These are phyloP conservation scores for Colletotrichum orbiculare DNA, from an alignment of 2,329 filamentous ascomycete species.

Conservation along the genomic window DNA sequence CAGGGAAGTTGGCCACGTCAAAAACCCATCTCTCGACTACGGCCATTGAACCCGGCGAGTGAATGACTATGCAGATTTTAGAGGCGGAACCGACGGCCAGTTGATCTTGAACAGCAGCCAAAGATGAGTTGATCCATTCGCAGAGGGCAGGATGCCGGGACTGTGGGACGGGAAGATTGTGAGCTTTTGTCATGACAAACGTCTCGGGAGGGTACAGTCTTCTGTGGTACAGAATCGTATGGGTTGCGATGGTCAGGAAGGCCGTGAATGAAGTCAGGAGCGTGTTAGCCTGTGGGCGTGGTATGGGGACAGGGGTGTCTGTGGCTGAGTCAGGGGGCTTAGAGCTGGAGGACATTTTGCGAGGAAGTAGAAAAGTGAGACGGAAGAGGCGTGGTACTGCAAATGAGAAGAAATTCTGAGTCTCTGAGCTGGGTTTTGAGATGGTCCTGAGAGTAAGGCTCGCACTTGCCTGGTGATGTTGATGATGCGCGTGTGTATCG, in stretches of 20 bases:
- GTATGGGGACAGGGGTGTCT: constrained; percentile 41
- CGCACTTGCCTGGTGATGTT: too few relatives aligned
- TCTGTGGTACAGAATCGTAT: constrained; percentile 88
- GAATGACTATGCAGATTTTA: constrained; percentile 61
- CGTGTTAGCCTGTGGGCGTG: constrained; percentile 57
- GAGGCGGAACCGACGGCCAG: constrained; percentile 67
- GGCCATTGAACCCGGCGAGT: constrained; percentile 48
- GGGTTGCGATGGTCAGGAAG: constrained; percentile 85
- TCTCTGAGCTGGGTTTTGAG: too few relatives aligned
- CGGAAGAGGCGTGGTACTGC: too few relatives aligned
- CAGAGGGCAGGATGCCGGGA: constrained; percentile 88
- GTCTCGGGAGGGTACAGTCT: constrained; percentile 80
- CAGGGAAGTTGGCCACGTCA: constrained; percentile 65
- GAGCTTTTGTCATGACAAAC: constrained; percentile 83
- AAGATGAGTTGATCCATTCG: constrained; percentile 85
- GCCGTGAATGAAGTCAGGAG: constrained; percentile 78
- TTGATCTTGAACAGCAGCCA: constrained; percentile 77
- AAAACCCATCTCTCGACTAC: constrained; percentile 73
- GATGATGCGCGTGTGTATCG: too few relatives aligned
- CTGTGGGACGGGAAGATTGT: constrained; percentile 86
- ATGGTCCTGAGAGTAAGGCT: too few relatives aligned
- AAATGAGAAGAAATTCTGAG: too few relatives aligned
- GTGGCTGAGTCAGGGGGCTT: constrained; percentile 14
- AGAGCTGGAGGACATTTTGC: constrained; percentile 24
- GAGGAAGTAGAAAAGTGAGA: background rate